Evolutionary conservation across 805 yeast species (phyloP).

Genomic region (Lipomyces anomalus): DNA sequence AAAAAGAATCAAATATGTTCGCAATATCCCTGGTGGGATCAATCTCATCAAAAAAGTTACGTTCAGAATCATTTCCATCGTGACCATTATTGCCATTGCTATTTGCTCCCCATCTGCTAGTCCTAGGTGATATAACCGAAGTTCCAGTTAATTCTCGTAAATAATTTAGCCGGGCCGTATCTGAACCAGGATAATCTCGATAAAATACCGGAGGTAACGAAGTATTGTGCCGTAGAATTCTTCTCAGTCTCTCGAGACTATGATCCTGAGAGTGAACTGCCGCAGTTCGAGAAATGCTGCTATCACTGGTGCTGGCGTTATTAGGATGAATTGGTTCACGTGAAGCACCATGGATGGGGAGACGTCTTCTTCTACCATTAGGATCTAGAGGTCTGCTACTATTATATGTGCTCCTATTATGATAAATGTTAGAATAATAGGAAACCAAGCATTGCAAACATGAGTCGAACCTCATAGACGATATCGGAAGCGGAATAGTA

Average conservation of each 20-base stretch:
- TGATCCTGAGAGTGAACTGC: constrained; percentile 3
- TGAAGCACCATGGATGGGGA: no score
- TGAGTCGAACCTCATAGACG: no score
- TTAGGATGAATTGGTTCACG: no score
- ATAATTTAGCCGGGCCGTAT: neutral
- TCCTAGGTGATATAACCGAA: no score
- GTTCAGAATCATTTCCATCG: neutral
- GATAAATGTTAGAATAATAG: no score
- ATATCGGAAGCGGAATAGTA: no score
- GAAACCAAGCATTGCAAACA: no score
- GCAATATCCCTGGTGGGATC: constrained; percentile 3
- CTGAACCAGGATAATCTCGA: neutral
- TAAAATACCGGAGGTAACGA: constrained; percentile 4
- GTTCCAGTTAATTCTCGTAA: neutral
- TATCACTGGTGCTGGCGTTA: no score
- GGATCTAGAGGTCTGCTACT: no score
- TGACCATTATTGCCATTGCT: neutral
- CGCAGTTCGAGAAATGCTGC: no score
- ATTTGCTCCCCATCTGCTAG: neutral
- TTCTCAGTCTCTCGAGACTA: constrained; percentile 3
- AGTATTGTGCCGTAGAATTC: constrained; percentile 6
- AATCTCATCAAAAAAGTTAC: neutral
- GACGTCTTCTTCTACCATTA: no score
- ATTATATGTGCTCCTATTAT: no score
- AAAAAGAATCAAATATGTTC: neutral